Conservation (phyloP, 352 stramenopile species). For the Pythium aphanidermatum region DNA sequence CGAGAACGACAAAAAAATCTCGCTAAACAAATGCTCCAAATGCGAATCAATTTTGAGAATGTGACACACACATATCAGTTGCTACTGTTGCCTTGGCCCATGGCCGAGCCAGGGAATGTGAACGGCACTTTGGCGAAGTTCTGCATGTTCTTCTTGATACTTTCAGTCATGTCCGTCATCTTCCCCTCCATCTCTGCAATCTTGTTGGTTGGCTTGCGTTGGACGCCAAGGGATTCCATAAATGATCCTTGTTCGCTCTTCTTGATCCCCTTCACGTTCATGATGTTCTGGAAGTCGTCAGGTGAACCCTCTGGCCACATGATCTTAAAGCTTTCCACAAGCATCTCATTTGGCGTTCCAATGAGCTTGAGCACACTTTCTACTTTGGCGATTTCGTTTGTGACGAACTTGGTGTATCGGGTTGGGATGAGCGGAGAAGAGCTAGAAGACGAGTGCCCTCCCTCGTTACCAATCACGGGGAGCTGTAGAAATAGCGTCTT, state of each 20-base stretch:
- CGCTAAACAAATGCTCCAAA: neutral
- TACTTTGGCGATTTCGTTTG: slow-evolving; percentile 93
- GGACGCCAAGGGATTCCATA: slow-evolving; percentile 59
- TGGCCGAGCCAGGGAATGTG: slow-evolving; percentile 33
- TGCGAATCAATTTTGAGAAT: too few relatives aligned
- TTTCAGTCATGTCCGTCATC: slow-evolving; percentile 85
- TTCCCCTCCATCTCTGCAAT: slow-evolving; percentile 82
- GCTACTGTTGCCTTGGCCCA: slow-evolving; percentile 10
- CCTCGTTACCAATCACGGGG: slow-evolving; percentile 74
- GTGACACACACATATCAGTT: slow-evolving; percentile 4
- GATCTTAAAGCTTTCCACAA: slow-evolving; percentile 96
- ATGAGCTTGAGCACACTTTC: slow-evolving; percentile 98
- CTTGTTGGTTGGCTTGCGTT: slow-evolving; percentile 54
- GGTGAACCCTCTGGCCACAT: slow-evolving; percentile 93
- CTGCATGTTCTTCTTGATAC: slow-evolving; percentile 83
- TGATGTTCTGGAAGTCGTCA: slow-evolving; percentile 92
- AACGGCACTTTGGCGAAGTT: slow-evolving; percentile 78
- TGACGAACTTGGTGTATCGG: slow-evolving; percentile 97
- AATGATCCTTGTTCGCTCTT: slow-evolving; percentile 64
- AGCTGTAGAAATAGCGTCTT: slow-evolving; percentile 96
- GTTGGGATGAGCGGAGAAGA: slow-evolving; percentile 75
- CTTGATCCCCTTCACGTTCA: slow-evolving; percentile 92
- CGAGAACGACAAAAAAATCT: neutral
- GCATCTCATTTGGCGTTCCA: slow-evolving; percentile 92
- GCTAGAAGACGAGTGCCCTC: slow-evolving; percentile 28